Conservation (phyloP, 2,329 filamentous ascomycete species). For the Microdochium nivale region DNA sequence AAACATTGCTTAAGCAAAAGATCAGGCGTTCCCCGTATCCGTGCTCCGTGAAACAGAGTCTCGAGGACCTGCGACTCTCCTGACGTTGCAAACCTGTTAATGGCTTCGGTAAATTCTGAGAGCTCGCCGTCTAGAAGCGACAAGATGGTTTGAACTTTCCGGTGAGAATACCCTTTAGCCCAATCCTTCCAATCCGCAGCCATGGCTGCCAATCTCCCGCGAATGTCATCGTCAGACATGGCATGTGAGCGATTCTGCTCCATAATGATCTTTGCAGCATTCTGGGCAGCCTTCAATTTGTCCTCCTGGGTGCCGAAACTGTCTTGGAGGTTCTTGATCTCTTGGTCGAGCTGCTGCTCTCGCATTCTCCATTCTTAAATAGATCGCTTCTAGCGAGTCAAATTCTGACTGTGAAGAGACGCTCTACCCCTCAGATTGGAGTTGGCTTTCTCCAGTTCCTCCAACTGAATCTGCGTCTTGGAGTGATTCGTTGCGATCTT, state of each 20-base stretch:
- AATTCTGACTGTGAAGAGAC: too few relatives aligned
- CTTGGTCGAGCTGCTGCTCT: background rate
- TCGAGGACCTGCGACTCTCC: background rate
- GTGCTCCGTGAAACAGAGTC: background rate
- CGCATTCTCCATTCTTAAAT: background rate
- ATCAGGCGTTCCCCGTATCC: background rate
- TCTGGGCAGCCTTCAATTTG: background rate
- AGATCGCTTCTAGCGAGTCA: too few relatives aligned
- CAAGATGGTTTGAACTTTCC: background rate
- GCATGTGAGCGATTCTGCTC: background rate
- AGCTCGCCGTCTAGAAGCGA: background rate
- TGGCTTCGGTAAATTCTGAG: background rate
- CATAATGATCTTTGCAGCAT: background rate
- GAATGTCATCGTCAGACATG: background rate
- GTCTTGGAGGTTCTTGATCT: background rate
- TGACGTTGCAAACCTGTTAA: background rate
- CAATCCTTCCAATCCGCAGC: background rate
- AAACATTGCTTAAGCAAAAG: background rate
- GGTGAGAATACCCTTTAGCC: background rate
- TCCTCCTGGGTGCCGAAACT: background rate
- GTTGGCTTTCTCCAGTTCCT: background rate
- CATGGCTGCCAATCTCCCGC: background rate
- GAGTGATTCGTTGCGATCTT: too few relatives aligned
- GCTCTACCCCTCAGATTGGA: too few relatives aligned
- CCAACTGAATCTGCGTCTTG: background rate